Conservation (phyloP, 352 stramenopile species). For the Globisporangium echinulatum region DNA sequence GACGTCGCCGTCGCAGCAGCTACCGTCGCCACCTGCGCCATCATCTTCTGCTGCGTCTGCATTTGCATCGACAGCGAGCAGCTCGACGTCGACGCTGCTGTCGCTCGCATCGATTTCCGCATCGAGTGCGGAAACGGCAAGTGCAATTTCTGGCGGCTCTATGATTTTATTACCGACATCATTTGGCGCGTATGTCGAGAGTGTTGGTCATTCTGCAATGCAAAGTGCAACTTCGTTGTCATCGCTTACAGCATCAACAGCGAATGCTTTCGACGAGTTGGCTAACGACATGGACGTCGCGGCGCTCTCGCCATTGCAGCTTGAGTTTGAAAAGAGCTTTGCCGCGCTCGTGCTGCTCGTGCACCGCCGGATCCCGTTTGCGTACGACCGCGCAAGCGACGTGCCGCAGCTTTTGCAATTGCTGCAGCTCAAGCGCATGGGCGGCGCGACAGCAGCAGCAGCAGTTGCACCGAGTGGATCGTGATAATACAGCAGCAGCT, state of each 20-base stretch:
- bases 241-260: no score
- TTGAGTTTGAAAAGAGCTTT: conserved; percentile 70
- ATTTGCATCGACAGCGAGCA: not conserved
- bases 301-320: conserved; percentile 46
- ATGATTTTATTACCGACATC: no score
- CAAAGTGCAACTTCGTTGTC: no score
- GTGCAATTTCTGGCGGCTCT: no score
- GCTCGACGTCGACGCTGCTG: not conserved
- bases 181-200: no score
- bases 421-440: conserved; percentile 16
- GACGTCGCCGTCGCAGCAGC: not conserved
- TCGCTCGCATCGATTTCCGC: not conserved
- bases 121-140: no score
- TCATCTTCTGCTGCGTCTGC: not conserved
- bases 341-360: conserved; percentile 39
- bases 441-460: not conserved
- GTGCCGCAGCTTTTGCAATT: conserved; percentile 25
- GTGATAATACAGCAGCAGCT: not conserved
- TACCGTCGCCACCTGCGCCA: not conserved
- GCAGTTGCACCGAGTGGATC: not conserved
- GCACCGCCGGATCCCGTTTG: conserved; percentile 26
- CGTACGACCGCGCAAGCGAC: conserved; percentile 16
- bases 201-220: no score
- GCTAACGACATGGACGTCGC: not conserved
- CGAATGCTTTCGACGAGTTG: conserved; percentile 3